These are phyloP conservation scores for Fusarium brachygibbosum DNA, from an alignment of 2,329 filamentous ascomycete species.

Conservation along the genomic window DNA sequence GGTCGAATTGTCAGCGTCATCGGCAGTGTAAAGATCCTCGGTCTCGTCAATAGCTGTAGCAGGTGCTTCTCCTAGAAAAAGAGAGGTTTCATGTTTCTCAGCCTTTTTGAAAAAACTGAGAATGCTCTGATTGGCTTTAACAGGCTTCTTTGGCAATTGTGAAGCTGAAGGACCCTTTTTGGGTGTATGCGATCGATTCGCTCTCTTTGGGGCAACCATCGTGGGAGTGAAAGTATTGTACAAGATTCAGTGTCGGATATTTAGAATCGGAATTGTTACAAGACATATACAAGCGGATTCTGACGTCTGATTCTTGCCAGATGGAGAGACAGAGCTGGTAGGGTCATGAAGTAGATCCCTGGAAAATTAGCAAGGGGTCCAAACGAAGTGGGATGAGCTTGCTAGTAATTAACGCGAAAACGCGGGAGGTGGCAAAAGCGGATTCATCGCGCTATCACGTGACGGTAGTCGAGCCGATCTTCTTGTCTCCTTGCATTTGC, in stretches of 20 bases:
- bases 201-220: constrained; percentile 55
- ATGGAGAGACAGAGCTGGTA: not conserved
- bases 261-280: not conserved
- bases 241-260: not conserved
- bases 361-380: not conserved
- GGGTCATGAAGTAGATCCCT: constrained; percentile 1
- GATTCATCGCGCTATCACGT: constrained; percentile 53
- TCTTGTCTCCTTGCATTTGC: too few species aligned
- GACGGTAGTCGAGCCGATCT: constrained; percentile 16
- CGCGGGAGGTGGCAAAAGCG: constrained; percentile 36
- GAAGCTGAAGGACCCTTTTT: constrained; percentile 49
- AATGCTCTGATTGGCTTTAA: constrained; percentile 73
- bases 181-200: constrained; percentile 51
- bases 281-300: not conserved
- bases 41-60: constrained; percentile 37
- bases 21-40: constrained; percentile 49
- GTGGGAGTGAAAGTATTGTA: constrained; percentile 10
- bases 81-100: constrained; percentile 68
- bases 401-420: constrained; percentile 33
- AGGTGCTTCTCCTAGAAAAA: constrained; percentile 63
- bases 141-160: constrained; percentile 53
- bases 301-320: not conserved
- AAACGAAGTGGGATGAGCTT: constrained; percentile 40
- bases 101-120: constrained; percentile 82
- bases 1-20: constrained; percentile 49